These are phyloP conservation scores for Raffaelea ambrosiae DNA, from an alignment of 2,329 filamentous ascomycete species.

Conservation along the genomic window DNA sequence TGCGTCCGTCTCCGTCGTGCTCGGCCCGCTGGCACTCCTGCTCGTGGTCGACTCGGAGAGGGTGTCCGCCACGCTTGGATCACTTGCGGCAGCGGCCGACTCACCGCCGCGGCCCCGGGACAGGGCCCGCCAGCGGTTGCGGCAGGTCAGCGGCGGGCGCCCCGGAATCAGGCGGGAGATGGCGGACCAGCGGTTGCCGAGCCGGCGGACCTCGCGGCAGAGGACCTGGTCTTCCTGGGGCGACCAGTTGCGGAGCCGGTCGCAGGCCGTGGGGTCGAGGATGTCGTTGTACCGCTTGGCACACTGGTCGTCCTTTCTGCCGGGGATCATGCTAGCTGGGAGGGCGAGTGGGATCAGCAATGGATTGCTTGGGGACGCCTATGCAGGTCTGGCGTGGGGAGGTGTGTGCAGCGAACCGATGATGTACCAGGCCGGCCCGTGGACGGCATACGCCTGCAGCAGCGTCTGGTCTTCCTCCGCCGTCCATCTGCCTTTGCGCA, in stretches of 20 bases:
- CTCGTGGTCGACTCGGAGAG: too few relatives aligned
- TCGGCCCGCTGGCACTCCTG: too few relatives aligned
- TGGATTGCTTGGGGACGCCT: too few relatives aligned
- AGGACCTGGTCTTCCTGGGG: slow-evolving; percentile 1
- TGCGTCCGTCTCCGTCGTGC: too few relatives aligned
- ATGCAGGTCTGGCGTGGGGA: too few relatives aligned
- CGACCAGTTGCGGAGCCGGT: slow-evolving; percentile 3
- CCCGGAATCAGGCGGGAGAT: slow-evolving; percentile 1
- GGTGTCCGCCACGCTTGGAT: too few relatives aligned
- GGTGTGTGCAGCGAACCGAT: slow-evolving; percentile 1
- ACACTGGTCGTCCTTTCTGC: slow-evolving; percentile 7
- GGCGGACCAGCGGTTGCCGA: slow-evolving; percentile 5
- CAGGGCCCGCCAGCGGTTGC: slow-evolving; percentile 4
- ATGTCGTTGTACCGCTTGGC: slow-evolving; percentile 8
- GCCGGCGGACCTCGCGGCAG: neutral
- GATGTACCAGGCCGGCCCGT: slow-evolving; percentile 1
- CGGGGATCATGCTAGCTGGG: slow-evolving; percentile 3
- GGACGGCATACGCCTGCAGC: neutral
- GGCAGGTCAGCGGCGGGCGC: slow-evolving; percentile 4
- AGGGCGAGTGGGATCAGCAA: too few relatives aligned
- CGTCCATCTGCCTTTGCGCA: slow-evolving; percentile 5
- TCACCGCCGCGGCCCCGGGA: neutral
- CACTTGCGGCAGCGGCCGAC: neutral
- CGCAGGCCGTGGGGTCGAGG: slow-evolving; percentile 1
- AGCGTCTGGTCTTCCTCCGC: slow-evolving; percentile 5